Base-by-base conservation (phyloP, 176 grass and related monocot species). In the Cenchrus purpureus region DNA sequence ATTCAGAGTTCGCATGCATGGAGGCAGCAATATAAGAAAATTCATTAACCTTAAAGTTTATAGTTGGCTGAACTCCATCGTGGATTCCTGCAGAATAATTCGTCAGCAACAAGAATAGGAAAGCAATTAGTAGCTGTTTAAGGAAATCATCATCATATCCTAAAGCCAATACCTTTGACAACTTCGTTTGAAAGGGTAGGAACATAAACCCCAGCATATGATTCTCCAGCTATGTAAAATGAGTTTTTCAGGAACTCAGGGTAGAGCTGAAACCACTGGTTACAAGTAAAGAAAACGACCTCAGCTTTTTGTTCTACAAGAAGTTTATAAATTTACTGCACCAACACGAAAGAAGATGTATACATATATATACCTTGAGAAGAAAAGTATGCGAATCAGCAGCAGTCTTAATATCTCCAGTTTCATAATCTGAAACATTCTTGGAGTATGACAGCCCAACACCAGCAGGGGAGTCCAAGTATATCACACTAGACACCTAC, bases 201-300 rank as follows among this genome's bases (percentile, higher is more conserved):
- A 72, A 98, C 93, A 86, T 98, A 98, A 68, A 98, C 89, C 73
- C 96, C 96, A 6, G 96, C 96, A 80, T 98, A 98, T 4, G 96
- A 98, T 61, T 98, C 96, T 50, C 96, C 96, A 73, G 89, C 44
- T 65, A 98, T 98, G 63, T 94, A 98, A 78, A 98, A 95, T 8
- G 93, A 74, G 71, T 98, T 98, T 49, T 54, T 81, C 31, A 86
- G 84, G 75, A 95, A 98, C 75, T 98, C 93, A 56, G 96, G 87
- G 73, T 98, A 98, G 74, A 91, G 78, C 42, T 94, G 72, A 82
- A 95, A 94, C 96, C 96, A 98, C 96, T 98, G 89, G 42, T 65
- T n/a, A 66, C 15, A 76, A 63, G 73, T 44, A 20, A 20, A 1
- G 48, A 28, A 10, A 85, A 1, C 6, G 8, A 61, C 22, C 3